phyloP scores from a whole-genome alignment of 345 rosid genomes.

The Laguncularia racemosa region DNA sequence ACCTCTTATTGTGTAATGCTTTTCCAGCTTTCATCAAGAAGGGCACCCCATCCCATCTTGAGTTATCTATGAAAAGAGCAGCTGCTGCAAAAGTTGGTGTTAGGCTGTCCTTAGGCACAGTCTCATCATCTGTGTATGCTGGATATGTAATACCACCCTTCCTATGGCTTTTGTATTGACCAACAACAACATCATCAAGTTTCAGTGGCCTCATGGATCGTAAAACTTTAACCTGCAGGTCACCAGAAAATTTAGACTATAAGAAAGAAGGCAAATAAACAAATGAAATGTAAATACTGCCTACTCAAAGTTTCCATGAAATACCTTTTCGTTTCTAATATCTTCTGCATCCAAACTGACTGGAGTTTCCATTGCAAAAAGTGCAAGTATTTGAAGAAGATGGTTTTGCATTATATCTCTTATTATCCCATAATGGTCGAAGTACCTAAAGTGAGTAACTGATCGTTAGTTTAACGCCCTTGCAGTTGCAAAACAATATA shows the following conservation, averaged over 20 bases:
- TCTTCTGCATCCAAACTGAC: constrained; percentile 99
- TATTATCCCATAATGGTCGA: constrained; percentile 88
- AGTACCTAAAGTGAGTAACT: constrained; percentile 47
- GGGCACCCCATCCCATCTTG: constrained; percentile 99
- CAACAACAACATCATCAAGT: constrained; percentile 73
- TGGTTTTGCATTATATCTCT: constrained; percentile 99
- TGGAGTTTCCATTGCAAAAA: constrained; percentile 99
- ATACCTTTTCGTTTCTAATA: constrained; percentile 92
- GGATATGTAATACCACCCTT: constrained; percentile 80
- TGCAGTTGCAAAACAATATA: no score
- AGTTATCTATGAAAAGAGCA: constrained; percentile 88
- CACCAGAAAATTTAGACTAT: constrained; percentile 7
- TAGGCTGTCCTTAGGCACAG: constrained; percentile 80
- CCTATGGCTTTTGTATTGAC: constrained; percentile 92
- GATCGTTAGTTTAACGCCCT: constrained; percentile 2
- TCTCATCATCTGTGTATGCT: constrained; percentile 78
- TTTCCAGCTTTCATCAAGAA: constrained; percentile 98
- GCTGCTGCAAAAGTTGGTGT: constrained; percentile 99
- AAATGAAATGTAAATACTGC: neutral
- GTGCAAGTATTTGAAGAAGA: constrained; percentile 94
- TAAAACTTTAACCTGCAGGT: constrained; percentile 79
- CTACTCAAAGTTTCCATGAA: neutral
- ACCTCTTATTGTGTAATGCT: constrained; percentile 83
- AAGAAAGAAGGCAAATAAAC: neutral
- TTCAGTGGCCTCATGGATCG: constrained; percentile 88